phyloP scores from a whole-genome alignment of 2,329 filamentous ascomycete species.

The Colletotrichum sp. region DNA sequence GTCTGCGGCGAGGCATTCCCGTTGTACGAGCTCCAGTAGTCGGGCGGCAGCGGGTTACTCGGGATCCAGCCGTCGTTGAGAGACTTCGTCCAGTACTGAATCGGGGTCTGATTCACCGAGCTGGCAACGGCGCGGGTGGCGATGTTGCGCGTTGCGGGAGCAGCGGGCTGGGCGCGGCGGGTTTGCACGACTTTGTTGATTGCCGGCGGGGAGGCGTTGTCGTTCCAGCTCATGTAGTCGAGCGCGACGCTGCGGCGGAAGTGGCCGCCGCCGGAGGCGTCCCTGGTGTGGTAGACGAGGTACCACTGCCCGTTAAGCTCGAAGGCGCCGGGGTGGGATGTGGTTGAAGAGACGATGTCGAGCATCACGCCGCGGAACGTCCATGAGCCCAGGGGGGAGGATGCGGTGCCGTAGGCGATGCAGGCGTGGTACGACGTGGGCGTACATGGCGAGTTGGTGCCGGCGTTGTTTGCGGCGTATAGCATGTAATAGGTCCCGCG shows the following conservation, averaged over 20 bases:
- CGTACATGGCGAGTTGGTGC: conserved; percentile 37
- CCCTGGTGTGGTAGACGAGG: conserved; percentile 40
- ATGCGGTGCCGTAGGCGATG: conserved; percentile 39
- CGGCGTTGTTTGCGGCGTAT: conserved; percentile 43
- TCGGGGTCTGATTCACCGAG: conserved; percentile 32
- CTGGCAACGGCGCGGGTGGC: conserved; percentile 29
- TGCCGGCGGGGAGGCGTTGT: conserved; percentile 29
- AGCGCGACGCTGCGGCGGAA: conserved; percentile 36
- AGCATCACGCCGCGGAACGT: conserved; percentile 37
- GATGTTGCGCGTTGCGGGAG: conserved; percentile 36
- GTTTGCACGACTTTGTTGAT: conserved; percentile 36
- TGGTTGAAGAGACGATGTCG: conserved; percentile 40
- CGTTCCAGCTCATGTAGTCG: conserved; percentile 24
- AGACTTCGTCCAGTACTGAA: conserved; percentile 41
- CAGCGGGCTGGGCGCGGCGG: conserved; percentile 21
- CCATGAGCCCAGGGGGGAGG: conserved; percentile 38
- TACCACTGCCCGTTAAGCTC: conserved; percentile 33
- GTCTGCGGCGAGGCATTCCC: conserved; percentile 31
- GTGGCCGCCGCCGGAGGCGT: conserved; percentile 35
- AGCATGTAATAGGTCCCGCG: conserved; percentile 41
- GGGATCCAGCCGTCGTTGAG: conserved; percentile 36
- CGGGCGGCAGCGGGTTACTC: conserved; percentile 36
- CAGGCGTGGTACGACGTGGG: conserved; percentile 43
- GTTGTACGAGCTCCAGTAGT: conserved; percentile 40
- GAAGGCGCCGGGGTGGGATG: conserved; percentile 38